Evolutionary conservation across 140 eudicot genomes (phyloP).

Genomic region (Stevia rebaudiana): DNA sequence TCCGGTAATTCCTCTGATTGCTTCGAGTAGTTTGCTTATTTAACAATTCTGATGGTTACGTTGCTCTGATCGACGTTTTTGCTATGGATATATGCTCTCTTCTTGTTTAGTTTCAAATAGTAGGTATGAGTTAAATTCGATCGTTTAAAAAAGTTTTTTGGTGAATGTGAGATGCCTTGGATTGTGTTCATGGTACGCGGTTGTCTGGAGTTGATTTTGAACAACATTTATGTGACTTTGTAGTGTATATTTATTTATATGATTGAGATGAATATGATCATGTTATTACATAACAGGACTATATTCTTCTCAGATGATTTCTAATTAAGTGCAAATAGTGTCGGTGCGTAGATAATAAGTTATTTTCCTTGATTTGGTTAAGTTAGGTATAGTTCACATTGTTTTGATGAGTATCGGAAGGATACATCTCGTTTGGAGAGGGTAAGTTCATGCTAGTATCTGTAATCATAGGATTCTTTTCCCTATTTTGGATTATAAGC

Average conservation of each 20-base stretch:
- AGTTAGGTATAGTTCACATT: not conserved
- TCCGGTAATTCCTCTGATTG: conserved; percentile 13
- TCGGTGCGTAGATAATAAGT: conserved; percentile 10
- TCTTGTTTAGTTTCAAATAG: not conserved
- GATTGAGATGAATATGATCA: not conserved
- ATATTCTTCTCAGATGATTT: not conserved
- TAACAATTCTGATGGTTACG: not conserved
- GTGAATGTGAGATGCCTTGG: conserved; percentile 4
- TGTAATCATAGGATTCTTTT: not conserved
- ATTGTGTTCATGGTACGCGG: not conserved
- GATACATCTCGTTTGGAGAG: not conserved
- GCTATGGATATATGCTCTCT: not conserved
- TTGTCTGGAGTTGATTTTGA: not conserved
- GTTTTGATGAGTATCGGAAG: too few species aligned
- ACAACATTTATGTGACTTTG: conserved; percentile 4
- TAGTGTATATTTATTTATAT: not conserved
- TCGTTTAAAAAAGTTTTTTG: not conserved
- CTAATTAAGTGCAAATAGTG: not conserved
- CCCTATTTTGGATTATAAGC: not conserved
- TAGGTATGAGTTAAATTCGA: not conserved
- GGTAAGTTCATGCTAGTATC: not conserved
- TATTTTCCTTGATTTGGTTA: not conserved
- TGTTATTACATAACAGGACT: not conserved
- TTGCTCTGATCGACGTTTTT: not conserved
- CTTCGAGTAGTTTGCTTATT: not conserved